phyloP scores from a whole-genome alignment of 352 stramenopile species.

The Peronospora farinosa region DNA sequence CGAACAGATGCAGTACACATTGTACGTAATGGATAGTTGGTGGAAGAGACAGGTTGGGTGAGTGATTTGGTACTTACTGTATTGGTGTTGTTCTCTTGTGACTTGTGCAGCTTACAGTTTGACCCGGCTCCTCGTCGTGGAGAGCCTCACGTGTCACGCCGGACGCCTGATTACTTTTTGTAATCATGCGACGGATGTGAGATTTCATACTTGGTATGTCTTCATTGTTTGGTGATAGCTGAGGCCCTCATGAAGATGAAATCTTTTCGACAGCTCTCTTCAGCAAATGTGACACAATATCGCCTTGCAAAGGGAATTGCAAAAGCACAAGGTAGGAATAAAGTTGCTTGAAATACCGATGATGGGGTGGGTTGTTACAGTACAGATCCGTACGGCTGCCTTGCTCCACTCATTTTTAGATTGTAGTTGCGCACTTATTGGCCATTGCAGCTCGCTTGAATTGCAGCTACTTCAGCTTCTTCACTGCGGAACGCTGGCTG shows the following conservation, averaged over 20 bases:
- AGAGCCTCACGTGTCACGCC: slow-evolving; percentile 89
- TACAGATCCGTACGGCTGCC: neutral
- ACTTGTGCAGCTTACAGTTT: slow-evolving; percentile 85
- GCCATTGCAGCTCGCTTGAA: slow-evolving; percentile 69
- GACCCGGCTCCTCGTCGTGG: slow-evolving; percentile 90
- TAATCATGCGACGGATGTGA: slow-evolving; percentile 38
- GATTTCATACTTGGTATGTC: slow-evolving; percentile 19
- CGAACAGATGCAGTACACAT: slow-evolving; percentile 93
- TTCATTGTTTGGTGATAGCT: slow-evolving; percentile 3
- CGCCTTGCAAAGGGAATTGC: slow-evolving; percentile 7
- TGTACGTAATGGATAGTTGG: slow-evolving; percentile 54
- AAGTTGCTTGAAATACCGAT: slow-evolving; percentile 23
- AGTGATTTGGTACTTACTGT: neutral
- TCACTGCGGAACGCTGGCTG: slow-evolving; percentile 53
- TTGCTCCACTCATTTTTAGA: slow-evolving; percentile 20
- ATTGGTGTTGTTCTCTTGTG: slow-evolving; percentile 9
- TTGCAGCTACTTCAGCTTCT: slow-evolving; percentile 68
- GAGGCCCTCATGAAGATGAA: neutral
- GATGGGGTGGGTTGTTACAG: slow-evolving; percentile 3
- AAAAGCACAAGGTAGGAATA: slow-evolving; percentile 31
- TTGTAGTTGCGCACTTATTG: slow-evolving; percentile 72
- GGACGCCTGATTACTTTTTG: slow-evolving; percentile 94
- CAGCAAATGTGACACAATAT: slow-evolving; percentile 15
- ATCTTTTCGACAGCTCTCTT: slow-evolving; percentile 18
- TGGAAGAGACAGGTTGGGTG: too few species aligned